Evolutionary conservation across 768 basidiomycete genomes (phyloP).

Genomic region (Podaxis pistillaris): DNA sequence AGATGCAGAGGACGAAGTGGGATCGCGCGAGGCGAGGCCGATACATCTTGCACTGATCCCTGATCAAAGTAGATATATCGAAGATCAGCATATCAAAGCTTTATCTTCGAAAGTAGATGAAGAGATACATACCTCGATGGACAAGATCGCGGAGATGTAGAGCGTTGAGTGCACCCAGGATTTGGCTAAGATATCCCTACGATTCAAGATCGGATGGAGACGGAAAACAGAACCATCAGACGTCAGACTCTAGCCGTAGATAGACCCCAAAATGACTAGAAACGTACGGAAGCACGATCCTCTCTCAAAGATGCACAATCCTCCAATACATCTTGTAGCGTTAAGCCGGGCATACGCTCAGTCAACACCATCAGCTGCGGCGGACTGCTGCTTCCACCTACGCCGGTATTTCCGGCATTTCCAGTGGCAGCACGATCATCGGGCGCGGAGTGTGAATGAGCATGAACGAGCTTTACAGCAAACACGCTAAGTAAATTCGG

Average conservation of each 20-base stretch:
- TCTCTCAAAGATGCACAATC: constrained; percentile 75
- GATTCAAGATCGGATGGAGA: not conserved
- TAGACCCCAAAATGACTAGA: constrained; percentile 18
- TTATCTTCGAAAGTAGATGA: not conserved
- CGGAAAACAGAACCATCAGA: not conserved
- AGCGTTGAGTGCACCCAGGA: constrained; percentile 65
- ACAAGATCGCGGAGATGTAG: constrained; percentile 65
- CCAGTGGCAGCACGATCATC: constrained; percentile 22
- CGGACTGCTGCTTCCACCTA: not conserved
- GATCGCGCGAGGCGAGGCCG: constrained; percentile 52
- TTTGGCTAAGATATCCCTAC: constrained; percentile 78
- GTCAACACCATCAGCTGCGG: constrained; percentile 64
- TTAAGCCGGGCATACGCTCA: constrained; percentile 69
- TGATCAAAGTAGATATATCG: constrained; percentile 21
- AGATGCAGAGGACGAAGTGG: constrained; percentile 38
- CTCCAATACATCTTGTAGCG: constrained; percentile 71
- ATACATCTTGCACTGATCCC: constrained; percentile 61
- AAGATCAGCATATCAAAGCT: not conserved
- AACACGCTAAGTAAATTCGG: constrained; percentile 65
- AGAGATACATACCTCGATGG: constrained; percentile 58
- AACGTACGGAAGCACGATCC: constrained; percentile 62
- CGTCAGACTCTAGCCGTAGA: not conserved
- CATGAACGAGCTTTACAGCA: constrained; percentile 61
- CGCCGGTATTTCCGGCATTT: not conserved
- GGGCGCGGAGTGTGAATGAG: constrained; percentile 35